Evolutionary conservation across 352 stramenopile species (phyloP), one percentile per base, ranked within the genome.

Genomic region (Globisporangium spiculum): DNA sequence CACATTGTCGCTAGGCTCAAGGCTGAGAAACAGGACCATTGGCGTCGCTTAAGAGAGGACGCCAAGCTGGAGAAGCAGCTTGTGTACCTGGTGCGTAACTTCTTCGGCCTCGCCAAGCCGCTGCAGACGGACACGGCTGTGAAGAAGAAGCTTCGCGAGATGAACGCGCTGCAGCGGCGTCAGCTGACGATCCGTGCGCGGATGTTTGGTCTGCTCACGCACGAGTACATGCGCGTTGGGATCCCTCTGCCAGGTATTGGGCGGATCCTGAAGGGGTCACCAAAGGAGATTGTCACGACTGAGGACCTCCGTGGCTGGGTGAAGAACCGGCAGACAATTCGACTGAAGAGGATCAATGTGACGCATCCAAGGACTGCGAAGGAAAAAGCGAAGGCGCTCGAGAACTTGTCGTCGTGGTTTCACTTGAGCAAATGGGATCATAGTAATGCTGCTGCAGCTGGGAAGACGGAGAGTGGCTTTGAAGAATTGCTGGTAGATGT

Each of bases 181-280:
- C 78, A 84, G 58, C 65, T 92, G 7, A 54, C 60, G 38, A 80
- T 85, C 41, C 79, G 82, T 22, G 84, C 80, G 3, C 55, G 81
- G 6, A 74, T 83, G 52, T 91, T 91, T 55, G 82, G 84, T 1
- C 61, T 92, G 8, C 60, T 92, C 0, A 30, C 84, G 32, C 62
- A 77, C 32, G 84, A 90, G 57, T 92, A 92, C 63, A 85, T 89
- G 77, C 66, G 69, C 22, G 75, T 90, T 6, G 84, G 84, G 0
- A 76, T 91, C 30, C 82, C 84, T 2, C 66, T 92, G 3, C 84
- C 84, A 8, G 84, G 84, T 0, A 46, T 90, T 5, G 79, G 73
- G 3, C 57, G 72, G 18, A 48, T 81, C 2, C 44, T 73, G 3
- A 44, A 38, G 9, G 66, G 60, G 36, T 54, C 72, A 3, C 18